Evolutionary conservation across 1,284 basidiomycete species (phyloP), one percentile per base, ranked within the genome.

Genomic region (Ganoderma leucocontextum): DNA sequence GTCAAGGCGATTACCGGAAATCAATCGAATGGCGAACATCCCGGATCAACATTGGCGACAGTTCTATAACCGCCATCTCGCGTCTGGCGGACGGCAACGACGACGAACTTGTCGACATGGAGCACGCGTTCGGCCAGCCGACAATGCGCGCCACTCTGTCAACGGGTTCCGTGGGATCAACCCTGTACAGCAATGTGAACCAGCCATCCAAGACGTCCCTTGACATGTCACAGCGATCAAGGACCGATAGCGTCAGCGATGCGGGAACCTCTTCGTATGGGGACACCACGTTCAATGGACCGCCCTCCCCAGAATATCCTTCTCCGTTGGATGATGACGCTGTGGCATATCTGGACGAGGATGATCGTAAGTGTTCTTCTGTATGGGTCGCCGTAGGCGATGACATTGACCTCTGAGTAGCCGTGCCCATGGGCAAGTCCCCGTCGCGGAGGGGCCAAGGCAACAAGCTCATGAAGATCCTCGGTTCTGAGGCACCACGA

Each of bases 21-120:
- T 91, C 91, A 2, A 92, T 93, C 65, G 89, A 91, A 65, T 88
- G 90, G 88, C 85, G 91, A 38, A 86, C 88, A 80, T 91, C 91
- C 22, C 87, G 90, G 12, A 79, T 91, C 66, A 91, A 90, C 74
- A 81, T 86, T 70, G 85, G 88, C 71, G 85, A 86, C 68, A 82
- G 80, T 66, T 82, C 84, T 53, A 81, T 87, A 60, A 82, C 82
- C 38, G 17, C 49, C 25, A 55, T 57, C 53, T 81, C 60, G 69
- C 80, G 57, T 61, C 76, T 70, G 29, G 60, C 59, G 19, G 66
- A 67, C 15, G 52, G 80, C 66, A 83, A 80, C 52, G 88, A 88
- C 67, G 49, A 63, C 7, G 91, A 91, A 67, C 80, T 91, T 42
- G 85, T 92, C 29, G 88, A 90, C 68, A 85, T 92, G 70, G 89